These are phyloP conservation scores for Agroathelia rolfsii DNA, from an alignment of 1,284 basidiomycete genomes.

Conservation along the genomic window DNA sequence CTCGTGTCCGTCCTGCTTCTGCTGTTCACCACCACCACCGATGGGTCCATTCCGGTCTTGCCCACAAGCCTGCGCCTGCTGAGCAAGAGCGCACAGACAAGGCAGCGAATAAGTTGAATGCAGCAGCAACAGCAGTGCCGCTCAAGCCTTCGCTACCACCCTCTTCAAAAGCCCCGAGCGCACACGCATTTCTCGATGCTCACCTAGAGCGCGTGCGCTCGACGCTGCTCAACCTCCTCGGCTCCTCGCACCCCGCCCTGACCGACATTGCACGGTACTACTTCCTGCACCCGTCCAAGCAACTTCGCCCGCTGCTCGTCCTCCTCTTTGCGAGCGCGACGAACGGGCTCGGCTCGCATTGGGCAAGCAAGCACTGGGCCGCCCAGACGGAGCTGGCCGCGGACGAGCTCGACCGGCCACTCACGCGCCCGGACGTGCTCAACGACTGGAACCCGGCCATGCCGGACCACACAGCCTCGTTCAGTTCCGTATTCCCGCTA, in stretches of 20 bases:
- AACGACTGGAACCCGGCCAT: conserved; percentile 82
- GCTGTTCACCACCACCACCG: no score
- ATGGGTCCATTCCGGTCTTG: no score
- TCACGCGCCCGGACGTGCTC: conserved; percentile 65
- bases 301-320: conserved; percentile 85
- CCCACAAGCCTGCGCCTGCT: no score
- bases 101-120: no score
- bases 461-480: conserved; percentile 56
- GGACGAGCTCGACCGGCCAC: conserved; percentile 30
- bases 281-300: conserved; percentile 83
- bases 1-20: no score
- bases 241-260: conserved; percentile 82
- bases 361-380: conserved; percentile 37
- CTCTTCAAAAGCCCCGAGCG: no score
- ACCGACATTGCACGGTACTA: conserved; percentile 90
- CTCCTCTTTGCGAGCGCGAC: conserved; percentile 89
- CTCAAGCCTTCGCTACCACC: no score
- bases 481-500: conserved; percentile 34
- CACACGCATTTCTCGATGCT: no score
- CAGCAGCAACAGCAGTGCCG: no score
- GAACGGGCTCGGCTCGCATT: conserved; percentile 60
- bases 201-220: no score
- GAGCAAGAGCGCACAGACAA: no score
- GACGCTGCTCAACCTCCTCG: conserved; percentile 73
- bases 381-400: conserved; percentile 32